Evolutionary conservation across 2,329 filamentous ascomycete species (phyloP).

Genomic region (Aspergillus alliaceus): DNA sequence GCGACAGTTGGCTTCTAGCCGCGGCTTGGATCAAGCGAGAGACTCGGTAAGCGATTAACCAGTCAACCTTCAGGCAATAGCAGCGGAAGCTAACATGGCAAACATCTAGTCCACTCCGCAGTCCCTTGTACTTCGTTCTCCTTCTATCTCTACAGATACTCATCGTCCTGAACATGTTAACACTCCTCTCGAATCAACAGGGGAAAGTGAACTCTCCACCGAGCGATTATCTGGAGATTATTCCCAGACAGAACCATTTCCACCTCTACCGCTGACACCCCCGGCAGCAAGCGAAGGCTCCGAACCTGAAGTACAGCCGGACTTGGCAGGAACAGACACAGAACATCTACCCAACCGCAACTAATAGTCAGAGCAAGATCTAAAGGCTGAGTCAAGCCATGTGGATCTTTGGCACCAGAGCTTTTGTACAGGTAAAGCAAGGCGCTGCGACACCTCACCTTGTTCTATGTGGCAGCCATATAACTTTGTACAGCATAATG

Average conservation of each 20-base stretch:
- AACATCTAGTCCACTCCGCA: conserved; percentile 12
- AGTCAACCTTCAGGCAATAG: not conserved
- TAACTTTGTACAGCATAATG: conserved; percentile 10
- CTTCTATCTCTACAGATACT: conserved; percentile 4
- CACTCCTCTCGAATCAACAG: conserved; percentile 11
- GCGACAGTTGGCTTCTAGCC: conserved; percentile 53
- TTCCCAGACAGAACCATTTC: conserved; percentile 34
- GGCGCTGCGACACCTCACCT: not conserved
- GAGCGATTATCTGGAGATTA: conserved; percentile 17
- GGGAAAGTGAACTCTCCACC: conserved; percentile 11
- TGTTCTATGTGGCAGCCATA: not conserved
- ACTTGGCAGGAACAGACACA: not conserved
- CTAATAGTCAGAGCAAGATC: not conserved
- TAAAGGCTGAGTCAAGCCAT: not conserved
- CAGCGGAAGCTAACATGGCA: conserved; percentile 3
- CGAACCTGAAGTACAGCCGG: not conserved
- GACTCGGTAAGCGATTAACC: conserved; percentile 28
- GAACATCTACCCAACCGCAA: not conserved
- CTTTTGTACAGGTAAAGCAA: not conserved
- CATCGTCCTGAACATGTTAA: conserved; percentile 7
- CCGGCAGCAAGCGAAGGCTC: conserved; percentile 3
- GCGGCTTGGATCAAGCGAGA: conserved; percentile 46
- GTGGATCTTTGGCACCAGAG: not conserved
- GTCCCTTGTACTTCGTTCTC: conserved; percentile 9
- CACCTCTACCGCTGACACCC: conserved; percentile 28